phyloP scores from a whole-genome alignment of 208 protist genomes.

The Crithidia sp. region DNA sequence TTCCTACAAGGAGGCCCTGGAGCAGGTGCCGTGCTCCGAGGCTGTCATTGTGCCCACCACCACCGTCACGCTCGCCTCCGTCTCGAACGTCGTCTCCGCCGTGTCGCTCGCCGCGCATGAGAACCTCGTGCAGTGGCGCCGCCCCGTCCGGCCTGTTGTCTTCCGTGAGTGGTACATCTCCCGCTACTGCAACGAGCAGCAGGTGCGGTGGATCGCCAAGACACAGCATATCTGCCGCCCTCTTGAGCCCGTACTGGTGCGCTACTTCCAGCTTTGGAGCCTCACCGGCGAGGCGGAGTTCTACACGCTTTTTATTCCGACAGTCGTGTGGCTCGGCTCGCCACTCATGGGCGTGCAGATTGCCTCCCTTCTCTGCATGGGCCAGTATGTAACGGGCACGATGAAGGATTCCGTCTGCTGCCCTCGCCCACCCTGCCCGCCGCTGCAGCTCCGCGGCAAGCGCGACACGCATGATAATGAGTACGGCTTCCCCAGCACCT shows the following conservation, averaged over 20 bases:
- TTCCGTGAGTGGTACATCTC: constrained; percentile 82
- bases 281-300: constrained; percentile 77
- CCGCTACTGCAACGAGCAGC: constrained; percentile 61
- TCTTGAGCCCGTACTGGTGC: constrained; percentile 32
- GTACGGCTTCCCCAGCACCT: constrained; percentile 80
- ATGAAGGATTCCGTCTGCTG: constrained; percentile 68
- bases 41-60: constrained; percentile 1
- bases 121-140: constrained; percentile 36
- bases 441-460: constrained; percentile 58
- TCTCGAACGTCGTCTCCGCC: constrained; percentile 1
- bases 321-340: constrained; percentile 50
- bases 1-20: not conserved
- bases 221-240: constrained; percentile 42
- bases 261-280: constrained; percentile 73
- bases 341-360: constrained; percentile 38
- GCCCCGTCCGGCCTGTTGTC: constrained; percentile 20
- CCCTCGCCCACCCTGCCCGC: constrained; percentile 72
- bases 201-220: constrained; percentile 45
- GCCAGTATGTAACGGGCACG: constrained; percentile 65
- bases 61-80: not conserved
- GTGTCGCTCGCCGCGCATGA: constrained; percentile 1
- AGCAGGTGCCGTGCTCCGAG: not conserved
- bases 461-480: constrained; percentile 54
- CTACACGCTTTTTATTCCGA: constrained; percentile 66
- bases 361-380: constrained; percentile 58